Evolutionary conservation across 2,329 filamentous ascomycete genomes (phyloP).

Genomic region (Claviceps capensis): DNA sequence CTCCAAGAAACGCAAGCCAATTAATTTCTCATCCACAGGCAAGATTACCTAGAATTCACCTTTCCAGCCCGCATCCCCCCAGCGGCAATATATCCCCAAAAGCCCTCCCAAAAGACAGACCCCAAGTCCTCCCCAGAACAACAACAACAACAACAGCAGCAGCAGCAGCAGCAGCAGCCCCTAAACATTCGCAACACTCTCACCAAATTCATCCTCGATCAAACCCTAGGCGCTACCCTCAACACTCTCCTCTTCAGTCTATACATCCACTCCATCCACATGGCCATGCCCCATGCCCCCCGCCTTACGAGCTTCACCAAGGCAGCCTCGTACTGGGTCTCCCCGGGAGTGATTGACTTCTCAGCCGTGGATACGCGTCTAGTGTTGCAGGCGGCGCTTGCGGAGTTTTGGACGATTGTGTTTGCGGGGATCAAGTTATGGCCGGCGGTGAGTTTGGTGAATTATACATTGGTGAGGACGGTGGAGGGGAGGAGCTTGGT

Average conservation of each 20-base stretch:
- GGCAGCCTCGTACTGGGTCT: slow-evolving; percentile 21
- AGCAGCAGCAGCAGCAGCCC: slow-evolving; percentile 7
- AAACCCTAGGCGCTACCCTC: slow-evolving; percentile 48
- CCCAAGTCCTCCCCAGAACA: background rate
- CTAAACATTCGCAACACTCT: slow-evolving; percentile 50
- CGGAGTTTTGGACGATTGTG: slow-evolving; percentile 52
- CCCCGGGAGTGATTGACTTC: slow-evolving; percentile 29
- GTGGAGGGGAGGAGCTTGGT: slow-evolving; percentile 57
- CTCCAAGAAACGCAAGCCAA: background rate
- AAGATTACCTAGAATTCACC: slow-evolving; percentile 58
- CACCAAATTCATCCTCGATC: slow-evolving; percentile 55
- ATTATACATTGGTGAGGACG: slow-evolving; percentile 56
- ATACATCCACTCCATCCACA: slow-evolving; percentile 43
- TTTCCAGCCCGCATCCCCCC: slow-evolving; percentile 49
- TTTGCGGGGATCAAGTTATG: slow-evolving; percentile 56
- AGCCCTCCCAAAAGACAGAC: slow-evolving; percentile 17
- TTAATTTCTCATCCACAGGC: slow-evolving; percentile 31
- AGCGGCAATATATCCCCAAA: slow-evolving; percentile 8
- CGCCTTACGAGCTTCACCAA: slow-evolving; percentile 23
- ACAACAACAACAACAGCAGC: background rate
- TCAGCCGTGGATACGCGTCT: slow-evolving; percentile 28
- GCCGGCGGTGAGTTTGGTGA: slow-evolving; percentile 55
- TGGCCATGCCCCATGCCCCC: slow-evolving; percentile 30
- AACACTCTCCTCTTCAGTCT: slow-evolving; percentile 53
- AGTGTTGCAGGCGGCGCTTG: slow-evolving; percentile 29